Evolutionary conservation across 139 green algal genomes (phyloP).

Genomic region (Trebouxia sp.): DNA sequence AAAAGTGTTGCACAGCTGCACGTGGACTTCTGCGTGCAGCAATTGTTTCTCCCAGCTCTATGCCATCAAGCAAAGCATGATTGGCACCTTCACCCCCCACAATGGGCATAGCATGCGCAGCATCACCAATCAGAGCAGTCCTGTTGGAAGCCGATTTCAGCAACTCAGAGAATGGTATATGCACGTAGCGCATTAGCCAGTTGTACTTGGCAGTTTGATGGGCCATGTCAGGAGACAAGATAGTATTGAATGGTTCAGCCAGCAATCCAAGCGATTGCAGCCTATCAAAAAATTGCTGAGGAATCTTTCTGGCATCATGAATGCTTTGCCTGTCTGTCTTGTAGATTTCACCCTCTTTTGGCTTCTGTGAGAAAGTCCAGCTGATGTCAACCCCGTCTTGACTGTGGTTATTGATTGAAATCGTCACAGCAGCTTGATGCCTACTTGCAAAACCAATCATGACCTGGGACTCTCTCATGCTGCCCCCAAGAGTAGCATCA

Average conservation of each 20-base stretch:
- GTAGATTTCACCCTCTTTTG: not conserved
- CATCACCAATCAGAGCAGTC: constrained; percentile 4
- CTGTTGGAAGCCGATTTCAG: not conserved
- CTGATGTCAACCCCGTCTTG: not conserved
- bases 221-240: not conserved
- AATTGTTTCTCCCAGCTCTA: not conserved
- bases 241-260: not conserved
- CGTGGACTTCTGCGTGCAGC: not conserved
- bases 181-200: constrained; percentile 3
- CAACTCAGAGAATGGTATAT: not conserved
- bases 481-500: not conserved
- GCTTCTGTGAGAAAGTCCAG: not conserved
- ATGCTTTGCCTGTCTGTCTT: not conserved
- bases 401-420: not conserved
- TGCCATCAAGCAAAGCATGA: constrained; percentile 9
- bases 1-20: not conserved
- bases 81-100: constrained; percentile 7
- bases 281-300: not conserved
- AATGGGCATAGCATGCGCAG: constrained; percentile 21
- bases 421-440: not conserved
- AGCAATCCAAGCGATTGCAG: not conserved
- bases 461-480: not conserved
- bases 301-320: not conserved
- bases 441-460: not conserved
- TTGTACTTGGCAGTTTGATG: not conserved